Percentiles rank a stretch among this genome's conserved stretches.
Conservation (phyloP, 768 basidiomycete species). For the Exidia glandulosa region DNA sequence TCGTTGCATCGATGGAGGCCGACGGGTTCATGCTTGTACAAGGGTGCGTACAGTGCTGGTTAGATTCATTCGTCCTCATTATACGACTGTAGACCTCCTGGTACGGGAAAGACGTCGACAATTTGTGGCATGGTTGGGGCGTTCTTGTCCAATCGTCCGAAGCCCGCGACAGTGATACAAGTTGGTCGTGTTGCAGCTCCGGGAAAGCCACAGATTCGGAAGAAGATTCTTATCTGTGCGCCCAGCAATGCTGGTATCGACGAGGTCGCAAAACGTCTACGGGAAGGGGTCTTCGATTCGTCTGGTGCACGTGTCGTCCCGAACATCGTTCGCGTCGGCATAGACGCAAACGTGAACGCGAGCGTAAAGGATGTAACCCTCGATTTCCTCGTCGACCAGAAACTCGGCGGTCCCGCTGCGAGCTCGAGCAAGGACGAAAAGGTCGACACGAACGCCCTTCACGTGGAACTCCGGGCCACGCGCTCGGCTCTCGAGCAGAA, state of each 20-base stretch:
- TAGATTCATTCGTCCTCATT: neutral
- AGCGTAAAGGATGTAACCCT: conserved; percentile 79
- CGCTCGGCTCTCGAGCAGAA: conserved; percentile 51
- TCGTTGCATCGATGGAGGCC: conserved; percentile 57
- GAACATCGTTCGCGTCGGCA: conserved; percentile 86
- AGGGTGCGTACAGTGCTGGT: conserved; percentile 45
- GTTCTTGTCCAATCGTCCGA: conserved; percentile 53
- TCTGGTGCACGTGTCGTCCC: conserved; percentile 43
- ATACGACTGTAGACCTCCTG: conserved; percentile 61
- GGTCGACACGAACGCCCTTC: conserved; percentile 31
- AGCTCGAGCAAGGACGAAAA: conserved; percentile 22
- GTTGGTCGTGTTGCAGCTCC: conserved; percentile 31
- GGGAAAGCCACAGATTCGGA: conserved; percentile 35
- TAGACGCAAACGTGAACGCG: conserved; percentile 59
- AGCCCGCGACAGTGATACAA: conserved; percentile 37
- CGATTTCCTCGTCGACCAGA: conserved; percentile 76
- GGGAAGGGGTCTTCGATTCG: conserved; percentile 57
- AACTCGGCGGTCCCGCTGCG: conserved; percentile 26
- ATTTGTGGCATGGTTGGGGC: conserved; percentile 89
- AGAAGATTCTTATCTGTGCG: conserved; percentile 84
- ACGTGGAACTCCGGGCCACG: conserved; percentile 58
- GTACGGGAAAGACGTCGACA: conserved; percentile 97
- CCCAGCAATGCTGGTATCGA: conserved; percentile 98
- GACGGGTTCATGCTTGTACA: conserved; percentile 87
- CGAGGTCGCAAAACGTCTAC: conserved; percentile 82